A percentile compares a stretch with the other conserved stretches of the same genome.
These are phyloP conservation scores for Didymosphaeria variabile DNA, from an alignment of 2,329 filamentous ascomycete species.

Conservation along the genomic window DNA sequence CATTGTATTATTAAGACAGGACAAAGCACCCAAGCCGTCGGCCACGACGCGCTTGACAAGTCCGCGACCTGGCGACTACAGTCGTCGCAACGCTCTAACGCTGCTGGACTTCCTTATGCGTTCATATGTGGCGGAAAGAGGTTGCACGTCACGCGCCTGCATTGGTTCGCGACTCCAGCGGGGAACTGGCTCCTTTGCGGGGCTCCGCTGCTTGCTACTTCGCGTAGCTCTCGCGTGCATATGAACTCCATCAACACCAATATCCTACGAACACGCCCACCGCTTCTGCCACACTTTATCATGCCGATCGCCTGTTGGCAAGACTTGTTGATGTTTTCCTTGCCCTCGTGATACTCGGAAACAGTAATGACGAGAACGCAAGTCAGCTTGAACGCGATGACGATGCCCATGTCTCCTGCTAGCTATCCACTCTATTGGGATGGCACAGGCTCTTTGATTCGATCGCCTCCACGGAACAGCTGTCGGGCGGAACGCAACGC, in stretches of 20 bases:
- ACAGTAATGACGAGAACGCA: background rate
- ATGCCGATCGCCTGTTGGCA: constrained; percentile 24
- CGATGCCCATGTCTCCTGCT: constrained; percentile 12
- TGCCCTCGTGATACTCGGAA: constrained; percentile 15
- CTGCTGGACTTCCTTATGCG: background rate
- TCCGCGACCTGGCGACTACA: background rate
- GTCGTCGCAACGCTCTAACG: background rate
- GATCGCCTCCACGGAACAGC: background rate
- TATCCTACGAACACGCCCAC: constrained; percentile 19
- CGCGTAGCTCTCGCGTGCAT: constrained; percentile 13
- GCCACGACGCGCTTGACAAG: background rate
- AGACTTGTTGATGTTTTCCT: constrained; percentile 2
- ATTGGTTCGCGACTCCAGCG: constrained; percentile 2
- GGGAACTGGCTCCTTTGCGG: constrained; percentile 21
- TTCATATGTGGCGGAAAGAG: background rate
- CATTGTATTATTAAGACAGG: constrained; percentile 42
- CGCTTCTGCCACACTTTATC: constrained; percentile 20
- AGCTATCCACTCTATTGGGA: constrained; percentile 11
- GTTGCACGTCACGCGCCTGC: background rate
- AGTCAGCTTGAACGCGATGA: constrained; percentile 5
- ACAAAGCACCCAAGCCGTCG: constrained; percentile 35
- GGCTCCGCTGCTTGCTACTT: constrained; percentile 12
- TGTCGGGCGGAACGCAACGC: background rate
- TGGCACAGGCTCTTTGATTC: background rate
- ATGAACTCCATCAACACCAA: constrained; percentile 22